Percentiles rank a stretch among this genome's conserved stretches.
Conservation (phyloP, 2,329 filamentous ascomycete species). For the Byssoonygena ceratinophila region DNA sequence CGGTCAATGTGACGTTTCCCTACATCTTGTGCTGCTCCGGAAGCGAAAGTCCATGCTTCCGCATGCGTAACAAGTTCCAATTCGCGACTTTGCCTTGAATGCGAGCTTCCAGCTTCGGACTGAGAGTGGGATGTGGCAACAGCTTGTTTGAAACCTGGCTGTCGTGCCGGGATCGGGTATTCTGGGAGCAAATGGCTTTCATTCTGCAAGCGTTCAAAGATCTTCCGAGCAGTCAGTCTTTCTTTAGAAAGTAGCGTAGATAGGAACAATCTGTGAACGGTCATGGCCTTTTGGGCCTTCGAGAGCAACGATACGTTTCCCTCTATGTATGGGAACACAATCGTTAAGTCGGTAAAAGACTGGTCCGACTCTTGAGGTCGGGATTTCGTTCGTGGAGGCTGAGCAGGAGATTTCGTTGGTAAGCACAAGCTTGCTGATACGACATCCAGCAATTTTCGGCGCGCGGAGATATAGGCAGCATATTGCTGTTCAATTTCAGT, state of each 20-base stretch:
- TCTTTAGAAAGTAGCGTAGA: conserved; percentile 32
- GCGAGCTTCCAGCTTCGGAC: conserved; percentile 9
- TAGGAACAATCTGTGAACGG: conserved; percentile 31
- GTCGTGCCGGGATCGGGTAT: conserved; percentile 30
- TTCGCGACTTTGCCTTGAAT: conserved; percentile 17
- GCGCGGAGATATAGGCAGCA: conserved; percentile 28
- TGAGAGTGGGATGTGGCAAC: conserved; percentile 23
- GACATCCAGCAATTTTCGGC: conserved; percentile 28
- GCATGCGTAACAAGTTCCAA: conserved; percentile 29
- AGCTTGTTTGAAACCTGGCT: conserved; percentile 30
- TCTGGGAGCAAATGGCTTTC: conserved; percentile 37
- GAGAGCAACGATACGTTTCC: conserved; percentile 28
- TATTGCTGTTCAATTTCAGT: conserved; percentile 29
- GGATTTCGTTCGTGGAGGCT: neutral
- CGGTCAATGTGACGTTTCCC: conserved; percentile 28
- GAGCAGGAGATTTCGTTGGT: conserved; percentile 20
- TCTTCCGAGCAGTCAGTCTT: conserved; percentile 27
- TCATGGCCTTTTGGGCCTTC: conserved; percentile 29
- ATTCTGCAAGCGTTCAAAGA: conserved; percentile 32
- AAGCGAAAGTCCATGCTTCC: conserved; percentile 35
- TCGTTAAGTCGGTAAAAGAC: conserved; percentile 4
- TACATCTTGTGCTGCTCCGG: conserved; percentile 24
- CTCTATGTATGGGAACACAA: conserved; percentile 24
- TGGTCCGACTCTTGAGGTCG: neutral
- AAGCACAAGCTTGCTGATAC: conserved; percentile 30